A percentile compares a stretch with the other conserved stretches of the same genome.
These are phyloP conservation scores for Phlyctochytrium planicorne DNA, from an alignment of 192 early-diverging fungal species.

Conservation along the genomic window DNA sequence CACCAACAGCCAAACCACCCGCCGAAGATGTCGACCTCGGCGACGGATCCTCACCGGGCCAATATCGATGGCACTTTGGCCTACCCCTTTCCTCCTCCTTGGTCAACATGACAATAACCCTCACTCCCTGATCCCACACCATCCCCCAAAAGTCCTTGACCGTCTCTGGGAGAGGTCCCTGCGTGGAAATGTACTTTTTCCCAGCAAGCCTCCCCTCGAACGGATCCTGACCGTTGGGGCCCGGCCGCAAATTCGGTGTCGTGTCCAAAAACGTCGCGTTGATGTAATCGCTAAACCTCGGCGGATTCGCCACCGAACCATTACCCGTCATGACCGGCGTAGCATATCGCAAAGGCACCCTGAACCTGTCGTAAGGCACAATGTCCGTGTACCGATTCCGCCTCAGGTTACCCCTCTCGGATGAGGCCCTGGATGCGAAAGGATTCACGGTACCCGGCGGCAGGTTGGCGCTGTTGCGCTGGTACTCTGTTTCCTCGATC, in stretches of 20 bases:
- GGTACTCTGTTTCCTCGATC: slow-evolving; percentile 14
- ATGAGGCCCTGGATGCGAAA: slow-evolving; percentile 3
- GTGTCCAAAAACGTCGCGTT: slow-evolving; percentile 75
- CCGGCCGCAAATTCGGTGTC: neutral
- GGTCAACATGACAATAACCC: slow-evolving; percentile 88
- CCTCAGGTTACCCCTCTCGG: neutral
- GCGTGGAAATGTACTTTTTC: slow-evolving; percentile 78
- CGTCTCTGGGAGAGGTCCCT: slow-evolving; percentile 80
- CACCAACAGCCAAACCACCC: too few species aligned
- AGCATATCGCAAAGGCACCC: slow-evolving; percentile 37
- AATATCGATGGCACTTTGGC: slow-evolving; percentile 83
- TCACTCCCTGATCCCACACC: slow-evolving; percentile 73
- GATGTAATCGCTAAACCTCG: slow-evolving; percentile 63
- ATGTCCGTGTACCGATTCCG: slow-evolving; percentile 53
- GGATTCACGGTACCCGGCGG: neutral
- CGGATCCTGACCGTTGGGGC: neutral
- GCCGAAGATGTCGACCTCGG: too few species aligned
- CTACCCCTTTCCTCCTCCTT: slow-evolving; percentile 70
- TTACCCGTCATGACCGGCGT: neutral
- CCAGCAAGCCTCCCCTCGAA: slow-evolving; percentile 3
- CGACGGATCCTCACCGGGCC: slow-evolving; percentile 59
- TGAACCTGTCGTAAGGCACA: slow-evolving; percentile 47
- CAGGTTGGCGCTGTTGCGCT: neutral
- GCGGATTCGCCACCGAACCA: neutral
- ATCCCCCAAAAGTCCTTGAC: slow-evolving; percentile 88